Conservation (phyloP, 2,329 filamentous ascomycete genomes). For the Scorias spongiosa region DNA sequence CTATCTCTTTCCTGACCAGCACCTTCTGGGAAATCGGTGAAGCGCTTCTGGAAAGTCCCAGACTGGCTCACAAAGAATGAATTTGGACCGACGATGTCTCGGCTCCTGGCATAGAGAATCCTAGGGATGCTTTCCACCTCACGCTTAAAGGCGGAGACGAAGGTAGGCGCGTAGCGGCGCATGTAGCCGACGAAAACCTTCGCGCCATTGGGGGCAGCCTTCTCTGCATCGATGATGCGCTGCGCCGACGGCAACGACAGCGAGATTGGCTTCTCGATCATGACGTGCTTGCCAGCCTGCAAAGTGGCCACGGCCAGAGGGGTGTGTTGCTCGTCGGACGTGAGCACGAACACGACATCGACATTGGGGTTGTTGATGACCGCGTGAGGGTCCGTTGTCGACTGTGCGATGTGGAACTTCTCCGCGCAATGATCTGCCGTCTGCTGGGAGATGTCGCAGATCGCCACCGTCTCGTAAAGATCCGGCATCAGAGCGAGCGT, state of each 20-base stretch:
- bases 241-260: constrained; percentile 33
- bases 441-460: constrained; percentile 38
- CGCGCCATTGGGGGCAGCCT: constrained; percentile 22
- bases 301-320: constrained; percentile 37
- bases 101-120: constrained; percentile 40
- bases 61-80: constrained; percentile 32
- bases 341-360: constrained; percentile 40
- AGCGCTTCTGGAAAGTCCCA: constrained; percentile 32
- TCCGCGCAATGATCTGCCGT: constrained; percentile 22
- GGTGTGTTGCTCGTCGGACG: constrained; percentile 40
- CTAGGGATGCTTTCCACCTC: constrained; percentile 37
- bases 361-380: constrained; percentile 30
- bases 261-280: constrained; percentile 45
- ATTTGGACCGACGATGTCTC: constrained; percentile 43
- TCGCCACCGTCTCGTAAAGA: constrained; percentile 31
- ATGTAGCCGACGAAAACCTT: constrained; percentile 46
- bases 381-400: constrained; percentile 25
- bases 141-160: constrained; percentile 35
- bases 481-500: constrained; percentile 30
- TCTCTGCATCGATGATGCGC: constrained; percentile 36
- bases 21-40: constrained; percentile 25
- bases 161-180: constrained; percentile 43
- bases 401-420: constrained; percentile 20
- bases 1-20: constrained; percentile 8
- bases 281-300: constrained; percentile 37